Conservation (phyloP, 2,329 filamentous ascomycete genomes). For the Alternaria sp. region DNA sequence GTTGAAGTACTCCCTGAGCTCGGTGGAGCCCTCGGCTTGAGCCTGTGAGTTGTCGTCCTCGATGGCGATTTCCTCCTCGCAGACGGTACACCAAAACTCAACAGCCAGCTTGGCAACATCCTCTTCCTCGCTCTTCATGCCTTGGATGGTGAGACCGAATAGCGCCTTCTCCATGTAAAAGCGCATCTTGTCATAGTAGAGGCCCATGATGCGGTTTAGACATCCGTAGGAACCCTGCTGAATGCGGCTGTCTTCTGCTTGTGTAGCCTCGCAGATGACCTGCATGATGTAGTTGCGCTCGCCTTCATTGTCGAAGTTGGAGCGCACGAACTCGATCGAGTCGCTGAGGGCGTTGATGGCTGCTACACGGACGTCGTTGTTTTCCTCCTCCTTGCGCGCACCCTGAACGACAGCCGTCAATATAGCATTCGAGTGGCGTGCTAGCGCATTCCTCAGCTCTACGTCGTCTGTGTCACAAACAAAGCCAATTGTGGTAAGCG, state of each 20-base stretch:
- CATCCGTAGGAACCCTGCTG: conserved; percentile 97
- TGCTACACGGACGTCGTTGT: conserved; percentile 86
- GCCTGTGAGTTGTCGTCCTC: conserved; percentile 92
- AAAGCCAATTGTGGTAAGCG: conserved; percentile 95
- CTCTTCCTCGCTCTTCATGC: conserved; percentile 98
- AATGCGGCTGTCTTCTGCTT: conserved; percentile 88
- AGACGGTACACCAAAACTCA: conserved; percentile 99
- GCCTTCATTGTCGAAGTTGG: conserved; percentile 98
- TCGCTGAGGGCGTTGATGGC: conserved; percentile 95
- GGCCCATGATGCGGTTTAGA: conserved; percentile 96
- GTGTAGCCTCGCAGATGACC: conserved; percentile 98
- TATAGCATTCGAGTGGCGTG: conserved; percentile 92
- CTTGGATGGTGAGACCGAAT: conserved; percentile 95
- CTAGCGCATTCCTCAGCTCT: conserved; percentile 83
- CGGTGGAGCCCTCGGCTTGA: conserved; percentile 75
- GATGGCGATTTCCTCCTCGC: conserved; percentile 97
- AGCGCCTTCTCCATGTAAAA: conserved; percentile 99
- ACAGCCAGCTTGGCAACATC: conserved; percentile 98
- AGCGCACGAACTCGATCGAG: conserved; percentile 95
- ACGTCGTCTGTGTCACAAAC: conserved; percentile 95
- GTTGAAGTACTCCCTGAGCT: conserved; percentile 92
- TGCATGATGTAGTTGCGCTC: conserved; percentile 99
- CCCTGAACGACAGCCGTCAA: conserved; percentile 97
- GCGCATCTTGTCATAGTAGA: conserved; percentile 99
- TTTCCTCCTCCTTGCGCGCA: conserved; percentile 93